Evolutionary conservation across 2,329 filamentous ascomycete genomes (phyloP).

Genomic region (Coniochaeta hoffmannii): DNA sequence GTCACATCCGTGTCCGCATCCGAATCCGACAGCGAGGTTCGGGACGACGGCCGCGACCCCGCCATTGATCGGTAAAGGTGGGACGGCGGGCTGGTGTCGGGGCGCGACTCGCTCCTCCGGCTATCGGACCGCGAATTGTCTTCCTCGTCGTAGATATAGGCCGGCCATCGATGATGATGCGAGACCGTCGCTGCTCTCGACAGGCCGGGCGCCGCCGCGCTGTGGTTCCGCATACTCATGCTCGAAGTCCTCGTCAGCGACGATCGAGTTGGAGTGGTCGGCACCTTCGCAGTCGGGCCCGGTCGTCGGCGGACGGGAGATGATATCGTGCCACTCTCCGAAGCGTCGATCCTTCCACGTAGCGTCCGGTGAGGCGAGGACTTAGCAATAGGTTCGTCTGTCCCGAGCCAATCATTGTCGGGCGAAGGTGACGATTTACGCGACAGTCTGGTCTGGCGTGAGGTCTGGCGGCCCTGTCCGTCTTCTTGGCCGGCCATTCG

Average conservation of each 20-base stretch:
- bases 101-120: slow-evolving; percentile 18
- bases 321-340: background rate
- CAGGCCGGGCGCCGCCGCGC: slow-evolving; percentile 18
- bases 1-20: slow-evolving; percentile 31
- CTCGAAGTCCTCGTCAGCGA: slow-evolving; percentile 16
- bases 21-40: slow-evolving; percentile 28
- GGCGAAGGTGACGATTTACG: slow-evolving; percentile 14
- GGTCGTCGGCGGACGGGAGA: slow-evolving; percentile 8
- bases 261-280: slow-evolving; percentile 8
- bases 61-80: slow-evolving; percentile 29
- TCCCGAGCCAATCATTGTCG: slow-evolving; percentile 21
- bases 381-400: slow-evolving; percentile 14
- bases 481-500: slow-evolving; percentile 24
- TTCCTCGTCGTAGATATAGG: slow-evolving; percentile 16
- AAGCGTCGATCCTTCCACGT: slow-evolving; percentile 18
- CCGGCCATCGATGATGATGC: slow-evolving; percentile 13
- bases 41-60: slow-evolving; percentile 25
- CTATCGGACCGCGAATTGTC: slow-evolving; percentile 19
- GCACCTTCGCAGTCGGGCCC: slow-evolving; percentile 9
- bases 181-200: slow-evolving; percentile 14
- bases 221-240: slow-evolving; percentile 22
- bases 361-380: slow-evolving; percentile 21
- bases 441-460: slow-evolving; percentile 16
- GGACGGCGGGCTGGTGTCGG: slow-evolving; percentile 25
- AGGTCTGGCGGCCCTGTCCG: slow-evolving; percentile 17